Conservation (phyloP, 225 moss, liverwort and hornwort species). For the Rhytidiadelphus loreus region DNA sequence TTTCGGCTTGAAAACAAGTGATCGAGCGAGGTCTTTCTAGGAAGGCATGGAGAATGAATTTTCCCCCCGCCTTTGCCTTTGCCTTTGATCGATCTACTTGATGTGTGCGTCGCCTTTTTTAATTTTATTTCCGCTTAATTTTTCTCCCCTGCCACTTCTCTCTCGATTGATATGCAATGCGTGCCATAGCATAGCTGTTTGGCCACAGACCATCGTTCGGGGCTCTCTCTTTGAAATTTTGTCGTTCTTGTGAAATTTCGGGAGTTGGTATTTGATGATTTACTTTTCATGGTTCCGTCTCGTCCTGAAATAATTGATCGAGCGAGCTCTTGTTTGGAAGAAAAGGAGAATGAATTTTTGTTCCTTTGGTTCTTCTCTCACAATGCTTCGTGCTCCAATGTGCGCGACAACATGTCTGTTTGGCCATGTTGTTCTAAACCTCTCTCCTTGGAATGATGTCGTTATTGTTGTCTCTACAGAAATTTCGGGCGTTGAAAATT, state of each 20-base stretch:
- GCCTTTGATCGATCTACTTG: background rate
- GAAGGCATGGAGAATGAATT: background rate
- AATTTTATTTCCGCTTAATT: background rate
- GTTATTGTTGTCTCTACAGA: background rate
- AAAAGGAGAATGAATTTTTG: background rate
- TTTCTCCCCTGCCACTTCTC: background rate
- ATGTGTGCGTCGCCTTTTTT: no score
- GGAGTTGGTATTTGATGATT: background rate
- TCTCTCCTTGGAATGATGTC: background rate
- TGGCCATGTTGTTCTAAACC: background rate
- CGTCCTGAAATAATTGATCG: background rate
- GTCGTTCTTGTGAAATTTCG: background rate
- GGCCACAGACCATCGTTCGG: background rate
- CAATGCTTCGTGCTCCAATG: background rate
- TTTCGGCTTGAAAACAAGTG: background rate
- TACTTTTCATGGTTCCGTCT: background rate
- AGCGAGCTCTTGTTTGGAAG: background rate
- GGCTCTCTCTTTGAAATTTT: background rate
- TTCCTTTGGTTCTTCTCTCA: background rate
- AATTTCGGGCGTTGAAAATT: background rate
- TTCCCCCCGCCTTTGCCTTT: background rate
- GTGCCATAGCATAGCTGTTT: background rate
- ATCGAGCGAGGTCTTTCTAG: background rate
- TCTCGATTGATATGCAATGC: conserved; percentile 13
- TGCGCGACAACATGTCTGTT: background rate